Base-by-base conservation (phyloP, 257 asterid genomes). In the Przewalskia tangutica region DNA sequence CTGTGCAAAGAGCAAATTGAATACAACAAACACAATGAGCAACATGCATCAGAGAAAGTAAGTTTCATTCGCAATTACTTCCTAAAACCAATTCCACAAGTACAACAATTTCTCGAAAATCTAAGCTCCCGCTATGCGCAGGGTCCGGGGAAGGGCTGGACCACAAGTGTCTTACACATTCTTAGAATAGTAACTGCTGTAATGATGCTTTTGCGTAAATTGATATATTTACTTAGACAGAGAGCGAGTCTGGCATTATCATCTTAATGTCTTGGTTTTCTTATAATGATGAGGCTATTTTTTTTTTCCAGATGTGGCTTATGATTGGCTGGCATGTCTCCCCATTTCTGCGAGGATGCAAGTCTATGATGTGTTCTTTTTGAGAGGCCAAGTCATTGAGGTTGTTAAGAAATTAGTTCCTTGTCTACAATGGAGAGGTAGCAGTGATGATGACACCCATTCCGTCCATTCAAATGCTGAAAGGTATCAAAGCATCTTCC, bases 271-370 rank as follows among this genome's bases (percentile, higher is more conserved):
- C 34, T 46, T 63, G 62, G 40, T 8, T 32, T 23, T 50, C 64
- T 58, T 86, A 55, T 67, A 18, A 79, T 80, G 79, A 79, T 75
- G 81, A 77, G 85, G 80, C 20, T 51, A 84, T n/a, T 75, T 76
- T 34, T 77, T 86, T 48, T 79, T 48, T 85, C 84, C 77, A 95
- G 98, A 92, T 91, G 90, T 95, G 88, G 91, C 97, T 85, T 87
- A 90, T 80, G 86, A 88, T 87, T 94, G 99, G 98, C 92, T 95
- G 42, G 85, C 97, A 71, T 94, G 97, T 84, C 89, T 96, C 89
- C 97, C 99, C 20, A 91, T 92, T 79, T 91, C 97, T 77, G 94
- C 93, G 2, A 91, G 94, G 87, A 91, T 93, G 85, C 89, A 81
- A 73, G 89, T 89, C 56, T 96, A 91, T 86, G 97, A 96, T 89